phyloP scores from a whole-genome alignment of 2,329 filamentous ascomycete species.

The Trichoderma cornu-damae region DNA sequence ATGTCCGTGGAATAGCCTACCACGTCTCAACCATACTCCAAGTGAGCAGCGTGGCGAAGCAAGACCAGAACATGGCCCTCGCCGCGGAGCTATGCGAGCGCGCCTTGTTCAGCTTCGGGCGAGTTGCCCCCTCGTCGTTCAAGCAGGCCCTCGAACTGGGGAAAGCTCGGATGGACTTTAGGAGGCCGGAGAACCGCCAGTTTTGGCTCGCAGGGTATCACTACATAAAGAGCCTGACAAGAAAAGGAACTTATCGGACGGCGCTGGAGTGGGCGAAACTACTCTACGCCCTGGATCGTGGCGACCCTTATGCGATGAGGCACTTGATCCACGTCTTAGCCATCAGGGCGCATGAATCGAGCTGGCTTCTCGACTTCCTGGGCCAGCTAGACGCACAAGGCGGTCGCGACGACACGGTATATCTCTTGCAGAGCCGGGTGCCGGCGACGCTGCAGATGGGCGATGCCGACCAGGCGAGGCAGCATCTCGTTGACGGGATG shows the following conservation, averaged over 20 bases:
- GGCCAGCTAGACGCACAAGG: conserved; percentile 38
- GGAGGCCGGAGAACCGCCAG: conserved; percentile 80
- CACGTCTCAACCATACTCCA: conserved; percentile 92
- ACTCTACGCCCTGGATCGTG: conserved; percentile 66
- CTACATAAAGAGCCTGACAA: conserved; percentile 77
- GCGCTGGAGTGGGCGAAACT: conserved; percentile 92
- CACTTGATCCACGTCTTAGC: conserved; percentile 80
- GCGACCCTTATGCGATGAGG: conserved; percentile 77
- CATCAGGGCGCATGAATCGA: conserved; percentile 70
- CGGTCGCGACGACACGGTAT: conserved; percentile 47
- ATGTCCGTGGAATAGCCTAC: conserved; percentile 54
- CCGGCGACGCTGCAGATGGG: conserved; percentile 70
- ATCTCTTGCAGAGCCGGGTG: conserved; percentile 70
- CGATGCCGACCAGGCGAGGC: conserved; percentile 59
- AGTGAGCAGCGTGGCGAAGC: conserved; percentile 85
- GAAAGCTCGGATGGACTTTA: conserved; percentile 74
- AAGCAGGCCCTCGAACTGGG: conserved; percentile 69
- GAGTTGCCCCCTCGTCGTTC: conserved; percentile 80
- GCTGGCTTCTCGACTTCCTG: conserved; percentile 69
- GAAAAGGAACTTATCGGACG: conserved; percentile 91
- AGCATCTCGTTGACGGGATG: conserved; percentile 63
- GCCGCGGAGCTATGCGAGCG: conserved; percentile 85
- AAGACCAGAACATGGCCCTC: conserved; percentile 81
- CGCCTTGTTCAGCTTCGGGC: conserved; percentile 88
- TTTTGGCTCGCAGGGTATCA: conserved; percentile 87